phyloP scores from a whole-genome alignment of 306 rosid genomes.

The Quercus variabilis region DNA sequence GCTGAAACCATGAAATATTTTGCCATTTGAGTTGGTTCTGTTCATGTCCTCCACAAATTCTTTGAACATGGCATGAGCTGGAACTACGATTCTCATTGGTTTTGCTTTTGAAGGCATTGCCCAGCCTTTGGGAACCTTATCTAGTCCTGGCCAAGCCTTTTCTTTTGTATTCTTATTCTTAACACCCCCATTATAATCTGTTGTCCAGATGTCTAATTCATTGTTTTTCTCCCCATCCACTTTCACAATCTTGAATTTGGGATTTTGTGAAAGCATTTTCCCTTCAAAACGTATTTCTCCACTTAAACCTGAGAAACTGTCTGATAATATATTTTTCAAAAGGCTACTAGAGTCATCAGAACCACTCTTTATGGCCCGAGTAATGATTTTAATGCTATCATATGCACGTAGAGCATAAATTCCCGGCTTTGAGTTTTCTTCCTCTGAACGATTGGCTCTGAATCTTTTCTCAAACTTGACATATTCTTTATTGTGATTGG shows the following conservation, averaged over 20 bases:
- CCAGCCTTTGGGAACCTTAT: constrained; percentile 56
- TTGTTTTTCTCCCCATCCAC: constrained; percentile 11
- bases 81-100: constrained; percentile 55
- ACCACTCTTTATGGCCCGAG: constrained; percentile 38
- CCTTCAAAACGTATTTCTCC: constrained; percentile 47
- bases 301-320: constrained; percentile 45
- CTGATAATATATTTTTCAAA: constrained; percentile 31
- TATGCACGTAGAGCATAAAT: constrained; percentile 58
- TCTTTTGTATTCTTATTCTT: too few relatives aligned
- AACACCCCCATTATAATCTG: not conserved
- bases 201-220: not conserved
- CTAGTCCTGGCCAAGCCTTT: constrained; percentile 51
- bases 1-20: constrained; percentile 53
- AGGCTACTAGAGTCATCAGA: constrained; percentile 5
- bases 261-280: constrained; percentile 26
- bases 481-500: too few relatives aligned
- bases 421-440: constrained; percentile 45
- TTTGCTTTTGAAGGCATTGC: constrained; percentile 35
- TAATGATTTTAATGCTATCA: constrained; percentile 45
- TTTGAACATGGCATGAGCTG: constrained; percentile 46
- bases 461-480: constrained; percentile 34
- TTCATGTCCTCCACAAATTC: constrained; percentile 49
- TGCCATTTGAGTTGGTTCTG: constrained; percentile 2
- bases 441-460: constrained; percentile 27
- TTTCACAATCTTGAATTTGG: constrained; percentile 46